phyloP scores from a whole-genome alignment of 2,329 filamentous ascomycete genomes.

The Ascochyta rabiei region DNA sequence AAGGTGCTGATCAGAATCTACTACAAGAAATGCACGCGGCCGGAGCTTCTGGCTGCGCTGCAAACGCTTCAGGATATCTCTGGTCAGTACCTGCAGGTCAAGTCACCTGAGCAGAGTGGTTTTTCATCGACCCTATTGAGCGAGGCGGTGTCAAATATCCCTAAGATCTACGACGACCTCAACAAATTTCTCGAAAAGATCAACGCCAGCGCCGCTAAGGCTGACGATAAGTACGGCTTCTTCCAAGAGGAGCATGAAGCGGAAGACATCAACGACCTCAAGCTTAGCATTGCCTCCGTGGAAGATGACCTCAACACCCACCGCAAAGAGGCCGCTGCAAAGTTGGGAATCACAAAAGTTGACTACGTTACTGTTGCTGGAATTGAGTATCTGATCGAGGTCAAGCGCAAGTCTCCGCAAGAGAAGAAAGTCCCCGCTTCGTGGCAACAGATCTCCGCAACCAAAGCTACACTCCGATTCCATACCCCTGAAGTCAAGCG shows the following conservation, averaged over 20 bases:
- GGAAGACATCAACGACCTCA: slow-evolving; percentile 85
- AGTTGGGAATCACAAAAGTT: slow-evolving; percentile 73
- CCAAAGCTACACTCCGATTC: slow-evolving; percentile 89
- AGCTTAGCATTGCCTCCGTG: slow-evolving; percentile 89
- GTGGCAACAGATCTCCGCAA: slow-evolving; percentile 94
- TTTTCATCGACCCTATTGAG: slow-evolving; percentile 75
- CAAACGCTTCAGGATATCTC: slow-evolving; percentile 85
- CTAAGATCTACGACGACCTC: slow-evolving; percentile 75
- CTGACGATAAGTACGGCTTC: slow-evolving; percentile 92
- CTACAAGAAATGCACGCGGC: slow-evolving; percentile 91
- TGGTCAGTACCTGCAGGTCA: slow-evolving; percentile 73
- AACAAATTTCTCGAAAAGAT: slow-evolving; percentile 81
- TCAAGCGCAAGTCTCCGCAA: slow-evolving; percentile 71
- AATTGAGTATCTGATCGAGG: slow-evolving; percentile 94
- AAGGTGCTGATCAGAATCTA: slow-evolving; percentile 94
- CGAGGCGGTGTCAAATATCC: slow-evolving; percentile 75
- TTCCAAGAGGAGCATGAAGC: slow-evolving; percentile 88
- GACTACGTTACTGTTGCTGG: slow-evolving; percentile 84
- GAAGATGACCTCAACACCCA: slow-evolving; percentile 88
- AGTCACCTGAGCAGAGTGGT: slow-evolving; percentile 67
- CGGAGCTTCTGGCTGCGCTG: slow-evolving; percentile 83
- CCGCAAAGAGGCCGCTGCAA: slow-evolving; percentile 71
- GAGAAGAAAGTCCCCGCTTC: slow-evolving; percentile 89
- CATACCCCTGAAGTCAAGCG: slow-evolving; percentile 90
- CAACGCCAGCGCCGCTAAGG: slow-evolving; percentile 79